These are phyloP conservation scores for Herpetomonas tarakana DNA, from an alignment of 208 protist species.

Conservation along the genomic window DNA sequence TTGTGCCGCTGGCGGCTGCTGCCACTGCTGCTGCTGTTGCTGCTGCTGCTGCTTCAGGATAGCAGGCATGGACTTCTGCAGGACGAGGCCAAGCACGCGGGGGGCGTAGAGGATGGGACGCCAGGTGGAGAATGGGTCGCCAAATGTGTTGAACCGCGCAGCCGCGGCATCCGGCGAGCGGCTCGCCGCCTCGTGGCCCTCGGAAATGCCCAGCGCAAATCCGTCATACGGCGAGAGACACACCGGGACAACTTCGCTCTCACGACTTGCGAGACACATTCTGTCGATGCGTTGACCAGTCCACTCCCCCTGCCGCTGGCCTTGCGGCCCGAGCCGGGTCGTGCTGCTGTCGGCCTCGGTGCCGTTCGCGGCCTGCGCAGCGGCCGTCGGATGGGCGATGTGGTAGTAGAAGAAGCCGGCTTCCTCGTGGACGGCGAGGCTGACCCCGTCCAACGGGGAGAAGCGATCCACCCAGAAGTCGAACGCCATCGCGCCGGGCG, in stretches of 20 bases:
- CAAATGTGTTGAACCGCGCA: background rate
- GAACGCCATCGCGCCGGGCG: background rate
- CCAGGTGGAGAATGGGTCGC: conserved; percentile 12
- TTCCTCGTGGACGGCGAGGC: conserved; percentile 28
- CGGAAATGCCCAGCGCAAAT: conserved; percentile 33
- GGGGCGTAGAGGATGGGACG: conserved; percentile 53
- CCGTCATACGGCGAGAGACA: conserved; percentile 58
- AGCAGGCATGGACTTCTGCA: too few relatives aligned
- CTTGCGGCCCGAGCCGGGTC: too few relatives aligned
- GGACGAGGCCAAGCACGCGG: conserved; percentile 45
- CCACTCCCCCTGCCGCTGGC: too few relatives aligned
- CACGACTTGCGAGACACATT: conserved; percentile 20
- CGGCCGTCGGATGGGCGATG: too few relatives aligned
- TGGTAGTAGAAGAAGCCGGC: conserved; percentile 17
- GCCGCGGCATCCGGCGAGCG: conserved; percentile 7
- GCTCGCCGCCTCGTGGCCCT: conserved; percentile 7
- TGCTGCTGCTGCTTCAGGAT: too few relatives aligned
- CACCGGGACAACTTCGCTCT: conserved; percentile 43
- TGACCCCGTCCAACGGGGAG: conserved; percentile 24
- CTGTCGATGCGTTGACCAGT: conserved; percentile 11
- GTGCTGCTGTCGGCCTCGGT: too few relatives aligned
- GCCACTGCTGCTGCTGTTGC: too few relatives aligned
- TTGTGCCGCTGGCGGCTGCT: too few relatives aligned
- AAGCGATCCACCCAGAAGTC: conserved; percentile 41
- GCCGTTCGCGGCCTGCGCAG: too few relatives aligned